Evolutionary conservation across 2,329 filamentous ascomycete species (phyloP).

Genomic region (Ophiostoma tasmaniense): DNA sequence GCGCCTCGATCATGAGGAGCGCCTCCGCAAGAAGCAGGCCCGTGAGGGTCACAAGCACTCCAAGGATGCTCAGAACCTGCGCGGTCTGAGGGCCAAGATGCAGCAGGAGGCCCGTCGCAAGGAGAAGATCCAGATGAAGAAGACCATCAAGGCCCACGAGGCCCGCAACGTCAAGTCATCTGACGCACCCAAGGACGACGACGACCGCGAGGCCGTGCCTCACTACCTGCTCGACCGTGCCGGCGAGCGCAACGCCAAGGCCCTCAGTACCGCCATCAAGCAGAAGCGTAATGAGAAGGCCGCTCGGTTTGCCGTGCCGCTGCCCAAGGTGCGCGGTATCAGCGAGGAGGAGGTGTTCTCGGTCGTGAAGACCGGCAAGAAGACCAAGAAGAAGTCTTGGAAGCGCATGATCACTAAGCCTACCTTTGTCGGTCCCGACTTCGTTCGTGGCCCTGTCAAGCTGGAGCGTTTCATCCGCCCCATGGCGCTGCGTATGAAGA

Average conservation of each 20-base stretch:
- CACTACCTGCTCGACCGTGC: slow-evolving; percentile 88
- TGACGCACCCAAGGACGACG: slow-evolving; percentile 50
- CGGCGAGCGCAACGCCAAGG: slow-evolving; percentile 34
- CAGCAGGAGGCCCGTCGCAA: slow-evolving; percentile 88
- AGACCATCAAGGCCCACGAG: slow-evolving; percentile 89
- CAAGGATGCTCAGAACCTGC: slow-evolving; percentile 85
- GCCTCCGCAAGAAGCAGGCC: slow-evolving; percentile 74
- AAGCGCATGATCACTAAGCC: slow-evolving; percentile 65
- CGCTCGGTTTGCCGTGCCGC: slow-evolving; percentile 81
- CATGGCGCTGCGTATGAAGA: slow-evolving; percentile 59
- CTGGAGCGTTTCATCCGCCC: slow-evolving; percentile 48
- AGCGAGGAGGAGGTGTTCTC: slow-evolving; percentile 78
- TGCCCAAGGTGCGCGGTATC: slow-evolving; percentile 91
- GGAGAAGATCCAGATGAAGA: slow-evolving; percentile 98
- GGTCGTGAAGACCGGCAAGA: slow-evolving; percentile 87
- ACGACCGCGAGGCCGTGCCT: slow-evolving; percentile 73
- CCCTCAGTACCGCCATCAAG: slow-evolving; percentile 77
- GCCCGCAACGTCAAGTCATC: slow-evolving; percentile 89
- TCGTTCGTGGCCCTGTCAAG: slow-evolving; percentile 81
- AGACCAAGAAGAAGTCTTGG: slow-evolving; percentile 50
- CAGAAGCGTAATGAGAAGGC: slow-evolving; percentile 92
- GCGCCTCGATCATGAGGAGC: slow-evolving; percentile 71
- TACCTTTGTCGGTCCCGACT: slow-evolving; percentile 85
- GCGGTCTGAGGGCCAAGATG: slow-evolving; percentile 84
- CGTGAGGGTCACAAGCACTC: slow-evolving; percentile 84